phyloP scores from a whole-genome alignment of 164 flowering plant species.

The Brasenia schreberi region DNA sequence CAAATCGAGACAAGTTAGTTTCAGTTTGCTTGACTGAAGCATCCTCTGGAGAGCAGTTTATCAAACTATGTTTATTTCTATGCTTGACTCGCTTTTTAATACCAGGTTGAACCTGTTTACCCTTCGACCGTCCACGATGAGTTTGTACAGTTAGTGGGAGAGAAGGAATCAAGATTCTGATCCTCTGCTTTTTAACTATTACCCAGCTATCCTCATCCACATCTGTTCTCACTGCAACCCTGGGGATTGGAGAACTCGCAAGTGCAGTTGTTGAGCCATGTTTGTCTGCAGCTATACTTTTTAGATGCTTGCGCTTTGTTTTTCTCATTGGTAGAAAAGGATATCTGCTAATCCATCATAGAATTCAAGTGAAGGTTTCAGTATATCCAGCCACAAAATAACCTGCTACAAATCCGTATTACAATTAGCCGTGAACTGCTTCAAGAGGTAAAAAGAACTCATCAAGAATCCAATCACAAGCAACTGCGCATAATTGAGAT shows the following conservation, averaged over 20 bases:
- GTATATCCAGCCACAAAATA: background rate
- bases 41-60: conserved; percentile 3
- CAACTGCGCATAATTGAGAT: background rate
- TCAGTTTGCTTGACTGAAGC: conserved; percentile 14
- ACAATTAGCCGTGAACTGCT: background rate
- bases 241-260: conserved; percentile 9
- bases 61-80: background rate
- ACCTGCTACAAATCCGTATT: background rate
- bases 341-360: background rate
- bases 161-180: conserved; percentile 67
- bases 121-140: conserved; percentile 11
- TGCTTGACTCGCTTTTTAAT: conserved; percentile 4
- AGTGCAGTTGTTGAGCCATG: conserved; percentile 2
- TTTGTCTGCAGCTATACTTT: conserved; percentile 15
- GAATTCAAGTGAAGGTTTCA: background rate
- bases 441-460: background rate
- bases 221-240: conserved; percentile 3
- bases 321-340: conserved; percentile 30
- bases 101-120: conserved; percentile 10
- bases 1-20: conserved; percentile 10
- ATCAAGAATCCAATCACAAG: background rate
- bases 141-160: conserved; percentile 18
- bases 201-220: conserved; percentile 59
- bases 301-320: conserved; percentile 25
- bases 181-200: conserved; percentile 75